These are phyloP conservation scores for Coemansia umbellata DNA, from an alignment of 192 early-diverging fungal species.

Conservation along the genomic window DNA sequence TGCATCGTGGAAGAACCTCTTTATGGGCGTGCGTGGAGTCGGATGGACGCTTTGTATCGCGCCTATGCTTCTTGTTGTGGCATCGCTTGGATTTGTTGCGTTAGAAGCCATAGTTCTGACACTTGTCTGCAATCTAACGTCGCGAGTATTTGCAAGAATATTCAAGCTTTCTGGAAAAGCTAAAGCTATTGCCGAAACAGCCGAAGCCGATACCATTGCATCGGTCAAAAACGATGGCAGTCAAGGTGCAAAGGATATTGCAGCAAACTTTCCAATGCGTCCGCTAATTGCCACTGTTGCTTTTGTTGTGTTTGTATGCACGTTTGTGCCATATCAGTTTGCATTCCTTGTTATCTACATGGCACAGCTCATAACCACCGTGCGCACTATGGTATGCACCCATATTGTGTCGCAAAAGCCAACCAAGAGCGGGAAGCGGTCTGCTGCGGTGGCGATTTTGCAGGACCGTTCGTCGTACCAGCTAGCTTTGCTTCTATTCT, in stretches of 20 bases:
- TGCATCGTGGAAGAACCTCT: conserved; percentile 37
- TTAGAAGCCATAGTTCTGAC: conserved; percentile 31
- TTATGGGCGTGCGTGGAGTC: conserved; percentile 43
- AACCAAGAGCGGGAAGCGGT: neutral
- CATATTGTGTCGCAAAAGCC: conserved; percentile 4
- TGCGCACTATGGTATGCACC: conserved; percentile 47
- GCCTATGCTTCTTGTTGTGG: conserved; percentile 25
- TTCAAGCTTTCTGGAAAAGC: neutral
- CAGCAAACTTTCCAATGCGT: conserved; percentile 2
- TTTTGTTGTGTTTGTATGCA: conserved; percentile 57
- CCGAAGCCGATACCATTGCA: conserved; percentile 1
- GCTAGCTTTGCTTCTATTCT: conserved; percentile 63
- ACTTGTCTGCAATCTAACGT: conserved; percentile 4
- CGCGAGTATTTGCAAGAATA: conserved; percentile 1
- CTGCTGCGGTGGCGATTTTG: conserved; percentile 2
- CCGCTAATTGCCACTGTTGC: conserved; percentile 23
- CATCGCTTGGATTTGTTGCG: conserved; percentile 35
- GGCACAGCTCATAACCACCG: conserved; percentile 51
- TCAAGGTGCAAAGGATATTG: neutral
- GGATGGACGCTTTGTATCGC: conserved; percentile 21
- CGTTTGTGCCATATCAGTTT: conserved; percentile 73
- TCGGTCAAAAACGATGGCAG: neutral
- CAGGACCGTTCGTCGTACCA: conserved; percentile 58
- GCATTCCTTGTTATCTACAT: conserved; percentile 64
- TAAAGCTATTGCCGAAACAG: neutral